Conservation (phyloP, 306 rosid genomes). For the Dryas alaskensis region DNA sequence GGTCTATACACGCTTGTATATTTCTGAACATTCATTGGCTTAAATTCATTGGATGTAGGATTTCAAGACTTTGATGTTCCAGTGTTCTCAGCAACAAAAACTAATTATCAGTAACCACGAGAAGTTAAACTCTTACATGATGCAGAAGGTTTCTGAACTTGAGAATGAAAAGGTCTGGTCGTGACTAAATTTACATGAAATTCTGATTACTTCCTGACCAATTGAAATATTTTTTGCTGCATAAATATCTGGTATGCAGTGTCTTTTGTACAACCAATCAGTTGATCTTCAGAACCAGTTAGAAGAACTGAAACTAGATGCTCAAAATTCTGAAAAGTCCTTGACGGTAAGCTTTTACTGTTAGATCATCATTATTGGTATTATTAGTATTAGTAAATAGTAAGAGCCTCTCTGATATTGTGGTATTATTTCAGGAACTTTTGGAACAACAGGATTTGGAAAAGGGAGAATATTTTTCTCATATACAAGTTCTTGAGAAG, state of each 20-base stretch:
- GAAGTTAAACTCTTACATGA: slow-evolving; percentile 52
- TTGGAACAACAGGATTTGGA: slow-evolving; percentile 53
- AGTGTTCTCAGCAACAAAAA: slow-evolving; percentile 42
- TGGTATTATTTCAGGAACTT: slow-evolving; percentile 48
- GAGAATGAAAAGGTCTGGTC: slow-evolving; percentile 66
- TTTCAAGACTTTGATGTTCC: slow-evolving; percentile 46
- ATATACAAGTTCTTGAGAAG: slow-evolving; percentile 63
- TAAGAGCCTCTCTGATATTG: slow-evolving; percentile 8
- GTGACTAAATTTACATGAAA: neutral
- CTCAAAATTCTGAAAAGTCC: slow-evolving; percentile 49
- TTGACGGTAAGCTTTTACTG: slow-evolving; percentile 44
- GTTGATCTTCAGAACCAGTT: slow-evolving; percentile 62
- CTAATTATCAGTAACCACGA: slow-evolving; percentile 39
- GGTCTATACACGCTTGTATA: neutral
- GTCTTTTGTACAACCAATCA: slow-evolving; percentile 47
- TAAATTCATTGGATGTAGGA: slow-evolving; percentile 46
- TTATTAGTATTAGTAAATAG: neutral
- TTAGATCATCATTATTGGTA: slow-evolving; percentile 15
- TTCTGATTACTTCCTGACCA: slow-evolving; percentile 14
- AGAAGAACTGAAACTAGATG: slow-evolving; percentile 46
- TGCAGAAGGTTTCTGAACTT: slow-evolving; percentile 52
- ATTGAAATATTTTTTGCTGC: slow-evolving; percentile 19
- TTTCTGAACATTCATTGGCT: neutral
- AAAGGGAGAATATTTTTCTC: slow-evolving; percentile 55
- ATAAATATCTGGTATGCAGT: slow-evolving; percentile 43